Evolutionary conservation across 2,329 filamentous ascomycete genomes (phyloP).

Genomic region (Fulvia fulva): DNA sequence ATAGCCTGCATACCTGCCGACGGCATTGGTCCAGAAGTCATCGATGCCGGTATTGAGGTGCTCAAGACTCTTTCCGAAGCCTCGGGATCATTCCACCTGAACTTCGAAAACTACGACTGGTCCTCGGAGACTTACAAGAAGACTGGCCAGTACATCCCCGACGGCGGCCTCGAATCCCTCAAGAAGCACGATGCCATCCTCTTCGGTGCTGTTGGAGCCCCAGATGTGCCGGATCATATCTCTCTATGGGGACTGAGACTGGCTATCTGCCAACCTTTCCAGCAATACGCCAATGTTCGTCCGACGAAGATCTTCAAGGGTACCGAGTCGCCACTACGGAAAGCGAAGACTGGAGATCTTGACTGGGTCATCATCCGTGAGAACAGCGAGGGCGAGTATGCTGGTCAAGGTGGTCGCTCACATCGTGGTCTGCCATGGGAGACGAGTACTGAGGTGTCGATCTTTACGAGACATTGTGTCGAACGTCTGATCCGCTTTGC

Average conservation of each 20-base stretch:
- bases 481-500: conserved; percentile 60
- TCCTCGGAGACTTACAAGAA: conserved; percentile 63
- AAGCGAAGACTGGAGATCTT: conserved; percentile 54
- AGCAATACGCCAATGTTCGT: conserved; percentile 56
- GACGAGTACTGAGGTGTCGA: conserved; percentile 57
- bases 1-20: conserved; percentile 67
- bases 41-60: conserved; percentile 60
- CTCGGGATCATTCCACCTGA: conserved; percentile 54
- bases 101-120: conserved; percentile 64
- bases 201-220: conserved; percentile 65
- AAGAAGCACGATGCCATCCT: conserved; percentile 62
- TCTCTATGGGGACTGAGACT: conserved; percentile 53
- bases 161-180: conserved; percentile 56
- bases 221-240: conserved; percentile 49
- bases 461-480: conserved; percentile 60
- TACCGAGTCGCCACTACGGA: conserved; percentile 54
- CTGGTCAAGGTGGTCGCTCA: conserved; percentile 60
- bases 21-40: conserved; percentile 66
- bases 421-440: conserved; percentile 59
- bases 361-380: conserved; percentile 66
- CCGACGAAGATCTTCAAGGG: conserved; percentile 60
- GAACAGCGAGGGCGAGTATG: conserved; percentile 65
- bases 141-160: conserved; percentile 62
- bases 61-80: conserved; percentile 50
- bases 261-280: conserved; percentile 53